A percentile compares a stretch with the other conserved stretches of the same genome.
phyloP scores from a whole-genome alignment of 73 alveolate species.

The Paramecium octaurelia region DNA sequence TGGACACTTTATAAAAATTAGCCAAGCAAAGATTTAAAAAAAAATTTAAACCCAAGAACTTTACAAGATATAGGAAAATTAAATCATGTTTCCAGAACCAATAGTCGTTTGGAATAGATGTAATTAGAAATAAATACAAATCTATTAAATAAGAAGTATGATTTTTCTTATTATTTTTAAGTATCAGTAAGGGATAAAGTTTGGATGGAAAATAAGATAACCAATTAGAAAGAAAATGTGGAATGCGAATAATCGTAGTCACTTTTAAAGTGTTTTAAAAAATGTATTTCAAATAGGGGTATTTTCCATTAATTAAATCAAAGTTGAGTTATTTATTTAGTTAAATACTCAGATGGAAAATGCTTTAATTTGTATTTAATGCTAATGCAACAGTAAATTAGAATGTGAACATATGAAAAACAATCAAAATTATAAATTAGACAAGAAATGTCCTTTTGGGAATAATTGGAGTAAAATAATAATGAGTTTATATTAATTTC shows the following conservation, averaged over 20 bases:
- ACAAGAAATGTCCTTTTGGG: conserved; percentile 5
- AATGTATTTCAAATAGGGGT: background rate
- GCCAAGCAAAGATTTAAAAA: too few species aligned
- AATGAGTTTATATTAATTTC: background rate
- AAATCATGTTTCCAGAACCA: too few species aligned
- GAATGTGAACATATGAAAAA: background rate
- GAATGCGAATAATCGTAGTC: background rate
- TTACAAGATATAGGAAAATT: too few species aligned
- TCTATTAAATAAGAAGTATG: background rate
- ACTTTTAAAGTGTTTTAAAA: background rate
- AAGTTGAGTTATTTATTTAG: background rate
- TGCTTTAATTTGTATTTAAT: background rate
- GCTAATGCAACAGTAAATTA: background rate
- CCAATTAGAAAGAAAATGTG: background rate
- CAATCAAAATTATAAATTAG: background rate
- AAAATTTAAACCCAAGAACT: too few species aligned
- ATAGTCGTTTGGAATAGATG: too few species aligned
- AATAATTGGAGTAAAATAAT: background rate
- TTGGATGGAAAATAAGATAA: too few species aligned
- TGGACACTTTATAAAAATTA: too few species aligned
- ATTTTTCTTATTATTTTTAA: too few species aligned
- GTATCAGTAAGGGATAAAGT: background rate
- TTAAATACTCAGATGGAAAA: background rate
- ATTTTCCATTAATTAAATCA: background rate
- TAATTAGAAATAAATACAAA: too few species aligned